Evolutionary conservation across 306 rosid genomes (phyloP), one percentile per base, ranked within the genome.

Genomic region (Vigna hirtella): DNA sequence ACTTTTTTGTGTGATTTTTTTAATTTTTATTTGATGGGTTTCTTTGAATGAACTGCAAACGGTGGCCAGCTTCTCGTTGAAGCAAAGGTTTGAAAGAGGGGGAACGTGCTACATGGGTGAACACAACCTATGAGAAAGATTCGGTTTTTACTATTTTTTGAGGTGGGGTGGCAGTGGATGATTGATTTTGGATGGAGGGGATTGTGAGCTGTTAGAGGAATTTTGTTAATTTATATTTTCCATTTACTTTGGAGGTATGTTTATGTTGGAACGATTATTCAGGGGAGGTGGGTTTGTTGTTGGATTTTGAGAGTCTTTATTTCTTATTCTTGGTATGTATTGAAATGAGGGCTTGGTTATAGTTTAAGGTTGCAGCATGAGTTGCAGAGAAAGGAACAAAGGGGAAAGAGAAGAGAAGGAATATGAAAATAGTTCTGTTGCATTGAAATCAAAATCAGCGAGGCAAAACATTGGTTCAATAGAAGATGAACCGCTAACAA

Each of bases 361-460:
- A 67, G 72, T 90, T 80, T 90, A 88, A 84, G 89, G 87, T 87
- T 73, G 83, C 89, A 90, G 79, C 85, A 92, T 92, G 97, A 88
- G 84, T 92, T 84, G 82, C 87, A 84, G 81, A 78, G 90, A 82
- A 80, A 84, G 69, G 55, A 83, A 57, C 79, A 73, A 85, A 67
- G 88, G 88, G 76, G 28, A 22, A 43, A 71, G 88, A 77, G 82
- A 50, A 78, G 85, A 74, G 68, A 68, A 77, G 70, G 82, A 83
- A 69, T 72, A 42, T 20, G 79, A 77, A 72, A 63, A 82, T 82
- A 8, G 83, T 72, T 84, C 90, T 6, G 81, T 17, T 32, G 83
- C 72, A 69, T 71, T 73, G 28, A 87, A 79, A 48, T 58, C 79
- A 30, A 83, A 78, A 74, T 78, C 84, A 24, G 87, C 68, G 5